These are phyloP conservation scores for Blastobotrys serpentis DNA, from an alignment of 1,139 yeast genomes.

Conservation along the genomic window DNA sequence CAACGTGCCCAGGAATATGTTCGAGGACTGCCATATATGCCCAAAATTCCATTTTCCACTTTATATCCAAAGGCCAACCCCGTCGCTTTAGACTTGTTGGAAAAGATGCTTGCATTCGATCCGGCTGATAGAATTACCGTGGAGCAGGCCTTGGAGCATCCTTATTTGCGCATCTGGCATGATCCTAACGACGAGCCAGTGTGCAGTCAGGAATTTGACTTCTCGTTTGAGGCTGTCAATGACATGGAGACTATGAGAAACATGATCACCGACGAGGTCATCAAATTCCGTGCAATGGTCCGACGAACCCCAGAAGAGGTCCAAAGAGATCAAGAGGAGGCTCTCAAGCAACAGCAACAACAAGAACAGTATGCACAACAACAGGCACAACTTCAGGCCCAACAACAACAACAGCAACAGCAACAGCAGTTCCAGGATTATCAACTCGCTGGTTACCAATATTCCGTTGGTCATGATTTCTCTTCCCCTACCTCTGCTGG, in stretches of 20 bases:
- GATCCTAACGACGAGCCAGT: slow-evolving; percentile 94
- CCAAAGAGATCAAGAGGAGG: slow-evolving; percentile 20
- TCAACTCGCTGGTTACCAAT: slow-evolving; percentile 15
- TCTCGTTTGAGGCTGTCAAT: slow-evolving; percentile 82
- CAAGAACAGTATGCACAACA: slow-evolving; percentile 25
- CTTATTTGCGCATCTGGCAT: slow-evolving; percentile 90
- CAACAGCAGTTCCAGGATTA: slow-evolving; percentile 26
- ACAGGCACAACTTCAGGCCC: slow-evolving; percentile 25
- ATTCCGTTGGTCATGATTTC: slow-evolving; percentile 15
- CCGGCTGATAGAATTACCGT: slow-evolving; percentile 86
- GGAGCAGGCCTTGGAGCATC: slow-evolving; percentile 84
- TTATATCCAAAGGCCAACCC: slow-evolving; percentile 86
- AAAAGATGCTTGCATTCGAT: slow-evolving; percentile 80
- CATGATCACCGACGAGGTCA: slow-evolving; percentile 81
- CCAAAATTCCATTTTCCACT: slow-evolving; percentile 70
- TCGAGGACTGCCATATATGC: slow-evolving; percentile 77
- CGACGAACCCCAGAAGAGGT: slow-evolving; percentile 59
- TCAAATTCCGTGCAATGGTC: slow-evolving; percentile 73
- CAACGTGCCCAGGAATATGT: slow-evolving; percentile 91
- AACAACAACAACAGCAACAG: slow-evolving; percentile 24
- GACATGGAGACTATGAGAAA: slow-evolving; percentile 74
- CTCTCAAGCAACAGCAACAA: slow-evolving; percentile 25
- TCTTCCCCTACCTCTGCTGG: slow-evolving; percentile 7
- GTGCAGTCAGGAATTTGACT: slow-evolving; percentile 81
- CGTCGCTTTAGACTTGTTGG: slow-evolving; percentile 78